Percentiles rank a stretch among this genome's conserved stretches.
phyloP scores from a whole-genome alignment of 352 stramenopile species.

The Phytophthora nicotianae region DNA sequence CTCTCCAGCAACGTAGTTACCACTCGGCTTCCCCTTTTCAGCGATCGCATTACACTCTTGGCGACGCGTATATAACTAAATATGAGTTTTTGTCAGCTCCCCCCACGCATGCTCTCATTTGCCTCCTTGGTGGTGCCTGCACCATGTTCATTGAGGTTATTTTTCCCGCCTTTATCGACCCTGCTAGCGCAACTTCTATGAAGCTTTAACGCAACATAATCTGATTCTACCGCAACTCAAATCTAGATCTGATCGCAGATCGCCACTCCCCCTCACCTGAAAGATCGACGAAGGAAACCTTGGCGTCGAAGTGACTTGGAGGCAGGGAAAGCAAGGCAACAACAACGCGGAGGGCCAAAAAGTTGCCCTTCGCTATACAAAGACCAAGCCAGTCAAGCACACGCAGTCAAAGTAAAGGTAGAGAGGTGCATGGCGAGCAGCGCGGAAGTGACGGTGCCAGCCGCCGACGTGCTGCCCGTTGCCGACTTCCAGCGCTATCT shows the following conservation, averaged over 20 bases:
- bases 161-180: slow-evolving; percentile 27
- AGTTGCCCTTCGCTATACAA: slow-evolving; percentile 20
- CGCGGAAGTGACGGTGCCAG: slow-evolving; percentile 24
- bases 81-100: slow-evolving; percentile 32
- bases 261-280: slow-evolving; percentile 11
- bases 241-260: slow-evolving; percentile 8
- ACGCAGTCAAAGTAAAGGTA: neutral
- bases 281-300: slow-evolving; percentile 30
- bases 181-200: neutral
- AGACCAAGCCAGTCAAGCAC: slow-evolving; percentile 3
- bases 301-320: slow-evolving; percentile 5
- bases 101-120: neutral
- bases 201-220: slow-evolving; percentile 8
- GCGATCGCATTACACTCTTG: slow-evolving; percentile 10
- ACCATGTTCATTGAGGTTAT: neutral
- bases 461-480: slow-evolving; percentile 49
- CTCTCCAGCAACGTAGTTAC: slow-evolving; percentile 11
- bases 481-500: slow-evolving; percentile 64
- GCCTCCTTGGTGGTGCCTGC: neutral
- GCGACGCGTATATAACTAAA: slow-evolving; percentile 44
- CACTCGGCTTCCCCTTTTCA: slow-evolving; percentile 2
- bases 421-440: slow-evolving; percentile 35
- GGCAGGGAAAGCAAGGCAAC: neutral
- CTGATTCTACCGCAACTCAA: too few relatives aligned
- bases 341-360: slow-evolving; percentile 10